Conservation (phyloP, 345 rosid genomes). For the Brassica nigra region DNA sequence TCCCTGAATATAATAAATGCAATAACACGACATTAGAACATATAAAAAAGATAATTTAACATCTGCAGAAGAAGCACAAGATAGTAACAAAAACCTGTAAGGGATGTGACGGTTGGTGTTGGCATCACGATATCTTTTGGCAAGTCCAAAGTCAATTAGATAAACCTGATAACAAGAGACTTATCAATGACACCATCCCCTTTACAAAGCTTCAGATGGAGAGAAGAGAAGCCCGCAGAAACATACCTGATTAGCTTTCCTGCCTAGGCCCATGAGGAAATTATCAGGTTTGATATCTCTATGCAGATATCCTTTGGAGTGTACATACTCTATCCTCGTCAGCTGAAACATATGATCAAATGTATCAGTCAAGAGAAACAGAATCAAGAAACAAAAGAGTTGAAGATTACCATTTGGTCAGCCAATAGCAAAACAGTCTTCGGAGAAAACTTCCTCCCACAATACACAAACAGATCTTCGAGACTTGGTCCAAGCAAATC, state of each 20-base stretch:
- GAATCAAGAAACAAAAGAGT: neutral
- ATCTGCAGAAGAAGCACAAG: neutral
- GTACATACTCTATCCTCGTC: slow-evolving; percentile 76
- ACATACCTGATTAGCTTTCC: slow-evolving; percentile 78
- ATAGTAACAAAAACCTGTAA: slow-evolving; percentile 53
- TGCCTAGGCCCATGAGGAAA: slow-evolving; percentile 86
- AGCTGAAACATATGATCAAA: slow-evolving; percentile 47
- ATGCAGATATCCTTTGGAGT: slow-evolving; percentile 81
- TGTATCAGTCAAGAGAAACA: slow-evolving; percentile 21
- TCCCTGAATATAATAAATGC: slow-evolving; percentile 57
- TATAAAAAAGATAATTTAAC: neutral
- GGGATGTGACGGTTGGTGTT: slow-evolving; percentile 82
- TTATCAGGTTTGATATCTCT: slow-evolving; percentile 93
- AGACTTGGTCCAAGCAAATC: slow-evolving; percentile 96
- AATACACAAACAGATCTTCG: slow-evolving; percentile 85
- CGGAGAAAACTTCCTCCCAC: slow-evolving; percentile 84
- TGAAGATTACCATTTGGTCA: slow-evolving; percentile 75
- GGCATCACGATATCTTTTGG: slow-evolving; percentile 81
- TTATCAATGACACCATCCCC: neutral
- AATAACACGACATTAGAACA: neutral
- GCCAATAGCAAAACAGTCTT: slow-evolving; percentile 90
- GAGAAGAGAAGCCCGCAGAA: neutral
- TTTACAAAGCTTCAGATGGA: neutral
- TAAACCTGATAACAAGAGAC: slow-evolving; percentile 58
- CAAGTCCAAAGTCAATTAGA: slow-evolving; percentile 88